A percentile compares a stretch with the other conserved stretches of the same genome.
These are phyloP conservation scores for Talaromyces sp. DNA, from an alignment of 2,329 filamentous ascomycete species.

Conservation along the genomic window DNA sequence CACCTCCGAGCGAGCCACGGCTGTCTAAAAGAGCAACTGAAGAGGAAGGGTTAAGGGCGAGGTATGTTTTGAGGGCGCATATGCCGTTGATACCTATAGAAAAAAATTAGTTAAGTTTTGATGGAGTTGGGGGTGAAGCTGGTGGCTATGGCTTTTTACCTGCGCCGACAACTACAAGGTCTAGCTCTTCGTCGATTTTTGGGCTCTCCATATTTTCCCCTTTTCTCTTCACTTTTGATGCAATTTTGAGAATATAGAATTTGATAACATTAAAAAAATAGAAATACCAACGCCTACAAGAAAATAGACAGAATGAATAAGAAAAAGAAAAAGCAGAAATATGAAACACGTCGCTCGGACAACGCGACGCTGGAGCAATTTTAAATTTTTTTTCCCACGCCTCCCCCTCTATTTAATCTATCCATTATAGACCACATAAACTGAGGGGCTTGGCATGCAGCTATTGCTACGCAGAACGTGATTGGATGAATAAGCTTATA, in stretches of 20 bases:
- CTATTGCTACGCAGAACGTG: background rate
- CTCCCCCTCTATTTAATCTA: background rate
- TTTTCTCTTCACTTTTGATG: background rate
- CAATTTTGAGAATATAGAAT: background rate
- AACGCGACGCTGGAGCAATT: background rate
- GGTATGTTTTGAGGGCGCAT: constrained; percentile 54
- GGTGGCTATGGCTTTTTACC: background rate
- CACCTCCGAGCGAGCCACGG: constrained; percentile 57
- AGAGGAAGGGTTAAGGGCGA: constrained; percentile 52
- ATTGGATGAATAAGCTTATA: background rate
- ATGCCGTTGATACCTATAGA: background rate
- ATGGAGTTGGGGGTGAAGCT: background rate
- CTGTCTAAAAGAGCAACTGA: constrained; percentile 56
- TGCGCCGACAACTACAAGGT: background rate
- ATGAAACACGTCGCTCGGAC: background rate
- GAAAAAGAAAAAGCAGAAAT: too few relatives aligned
- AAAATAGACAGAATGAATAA: background rate
- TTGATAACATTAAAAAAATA: background rate
- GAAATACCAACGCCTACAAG: background rate
- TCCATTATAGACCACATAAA: background rate
- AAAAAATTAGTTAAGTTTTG: background rate
- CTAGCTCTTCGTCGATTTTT: background rate
- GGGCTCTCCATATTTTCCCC: background rate
- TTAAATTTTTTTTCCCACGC: too few relatives aligned
- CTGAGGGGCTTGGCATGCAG: background rate